phyloP scores from a whole-genome alignment of 2,329 filamentous ascomycete genomes.

The Cordyceps farinosa region DNA sequence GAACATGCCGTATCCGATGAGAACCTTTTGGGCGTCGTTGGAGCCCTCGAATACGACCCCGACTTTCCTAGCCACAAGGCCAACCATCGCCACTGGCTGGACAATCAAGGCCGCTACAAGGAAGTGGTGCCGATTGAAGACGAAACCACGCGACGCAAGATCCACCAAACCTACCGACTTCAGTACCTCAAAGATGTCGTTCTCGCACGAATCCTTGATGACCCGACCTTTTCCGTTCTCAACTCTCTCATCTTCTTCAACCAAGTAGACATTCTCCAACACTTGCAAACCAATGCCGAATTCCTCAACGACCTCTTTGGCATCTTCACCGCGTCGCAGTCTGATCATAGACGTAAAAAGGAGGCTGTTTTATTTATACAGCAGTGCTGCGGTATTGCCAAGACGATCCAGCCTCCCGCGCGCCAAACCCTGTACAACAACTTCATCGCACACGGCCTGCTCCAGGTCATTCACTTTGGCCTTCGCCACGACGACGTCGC shows the following conservation, averaged over 20 bases:
- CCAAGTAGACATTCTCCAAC: slow-evolving; percentile 94
- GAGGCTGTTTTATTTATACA: slow-evolving; percentile 95
- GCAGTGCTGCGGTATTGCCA: slow-evolving; percentile 90
- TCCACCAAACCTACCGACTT: slow-evolving; percentile 91
- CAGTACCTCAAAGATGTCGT: slow-evolving; percentile 99
- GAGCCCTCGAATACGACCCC: slow-evolving; percentile 94
- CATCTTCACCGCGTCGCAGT: slow-evolving; percentile 68
- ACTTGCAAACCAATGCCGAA: slow-evolving; percentile 75
- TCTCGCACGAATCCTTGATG: slow-evolving; percentile 89
- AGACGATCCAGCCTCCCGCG: slow-evolving; percentile 82
- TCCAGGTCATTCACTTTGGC: slow-evolving; percentile 88
- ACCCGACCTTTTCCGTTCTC: slow-evolving; percentile 94
- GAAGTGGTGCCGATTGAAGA: slow-evolving; percentile 94
- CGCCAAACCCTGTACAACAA: slow-evolving; percentile 83
- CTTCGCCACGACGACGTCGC: slow-evolving; percentile 79
- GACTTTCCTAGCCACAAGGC: slow-evolving; percentile 98
- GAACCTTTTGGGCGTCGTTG: slow-evolving; percentile 86
- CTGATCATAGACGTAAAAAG: slow-evolving; percentile 72
- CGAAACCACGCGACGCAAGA: slow-evolving; percentile 76
- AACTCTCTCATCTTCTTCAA: slow-evolving; percentile 99
- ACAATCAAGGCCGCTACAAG: slow-evolving; percentile 85
- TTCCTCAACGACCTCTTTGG: slow-evolving; percentile 85
- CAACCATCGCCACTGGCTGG: slow-evolving; percentile 90
- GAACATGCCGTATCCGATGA: slow-evolving; percentile 90
- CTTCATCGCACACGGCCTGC: slow-evolving; percentile 81